Evolutionary conservation across 108 stramenopile genomes (phyloP), one percentile per base, ranked within the genome.

Genomic region (Nitzschia putrida): DNA sequence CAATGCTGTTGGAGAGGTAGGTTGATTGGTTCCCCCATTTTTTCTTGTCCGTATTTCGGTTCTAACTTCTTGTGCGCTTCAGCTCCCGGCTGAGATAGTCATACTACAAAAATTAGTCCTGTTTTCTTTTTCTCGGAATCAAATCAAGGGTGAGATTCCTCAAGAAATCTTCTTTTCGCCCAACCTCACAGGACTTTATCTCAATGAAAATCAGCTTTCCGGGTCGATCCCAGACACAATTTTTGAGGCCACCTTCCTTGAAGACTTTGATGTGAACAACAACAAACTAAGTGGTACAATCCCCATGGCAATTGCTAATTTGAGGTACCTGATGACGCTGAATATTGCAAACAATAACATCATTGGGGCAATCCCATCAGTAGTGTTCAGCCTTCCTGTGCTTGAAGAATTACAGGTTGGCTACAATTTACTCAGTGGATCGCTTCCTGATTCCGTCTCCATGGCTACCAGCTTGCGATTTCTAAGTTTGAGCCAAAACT

Each of bases 401-500:
- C 42, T 92, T 10, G 47, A 26, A 13, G 34, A 39, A 50, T 14
- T 92, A 3, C 72, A 78, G 61, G 41, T 76, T 8, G 78, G 74
- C 43, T 81, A 73, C 61, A 92, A 92, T 40, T 34, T 76, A 40
- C 34, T 88, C 14, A 64, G 61, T 22, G 83, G 83, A 0, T 63
- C 79, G 5, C 71, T 91, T 57, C 89, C 87, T 14, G 13, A 2
- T 3, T 14, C 0, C n/a, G 18, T 74, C 49, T 51, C 58, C 22
- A 24, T 14, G n/a, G 49, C 55, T 6, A 43, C 74, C 13, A 20
- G 60, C 8, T 26, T 74, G 14, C 42, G 41, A 47, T 20, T 23
- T 51, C 18, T 91, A 2, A 80, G 73, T 73, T 53, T 76, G 24
- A 84, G 75, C 52, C 84, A 78, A 63, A 92, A 81, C 38, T 66